These are phyloP conservation scores for Ciborinia camelliae DNA, from an alignment of 2,329 filamentous ascomycete genomes.

Conservation along the genomic window DNA sequence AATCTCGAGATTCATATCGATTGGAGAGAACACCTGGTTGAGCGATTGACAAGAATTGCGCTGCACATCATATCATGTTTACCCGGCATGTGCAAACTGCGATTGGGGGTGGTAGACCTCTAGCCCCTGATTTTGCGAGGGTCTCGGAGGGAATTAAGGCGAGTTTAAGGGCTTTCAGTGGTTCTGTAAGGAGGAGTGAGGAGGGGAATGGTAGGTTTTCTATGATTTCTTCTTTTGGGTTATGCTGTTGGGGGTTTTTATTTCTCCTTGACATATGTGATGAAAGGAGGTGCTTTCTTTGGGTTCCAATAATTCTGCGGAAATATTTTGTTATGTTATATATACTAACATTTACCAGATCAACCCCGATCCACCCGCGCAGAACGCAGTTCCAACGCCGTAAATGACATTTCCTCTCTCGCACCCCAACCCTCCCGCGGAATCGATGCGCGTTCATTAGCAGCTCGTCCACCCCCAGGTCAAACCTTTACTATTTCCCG, in stretches of 20 bases:
- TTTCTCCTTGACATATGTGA: too few relatives aligned
- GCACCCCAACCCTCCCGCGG: slow-evolving; percentile 29
- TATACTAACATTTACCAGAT: not conserved
- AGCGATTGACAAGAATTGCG: slow-evolving; percentile 1
- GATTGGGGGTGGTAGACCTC: slow-evolving; percentile 34
- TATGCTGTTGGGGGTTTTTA: not conserved
- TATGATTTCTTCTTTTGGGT: not conserved
- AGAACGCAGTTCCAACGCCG: slow-evolving; percentile 28
- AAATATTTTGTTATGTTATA: not conserved
- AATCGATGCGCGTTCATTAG: slow-evolving; percentile 37
- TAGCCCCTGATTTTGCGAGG: slow-evolving; percentile 30
- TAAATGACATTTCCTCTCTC: slow-evolving; percentile 33
- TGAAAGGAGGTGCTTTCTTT: not conserved
- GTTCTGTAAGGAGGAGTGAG: slow-evolving; percentile 30
- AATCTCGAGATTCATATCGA: not conserved
- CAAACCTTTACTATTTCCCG: slow-evolving; percentile 27
- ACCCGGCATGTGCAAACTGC: slow-evolving; percentile 39
- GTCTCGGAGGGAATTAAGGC: slow-evolving; percentile 37
- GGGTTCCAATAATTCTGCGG: fast-evolving
- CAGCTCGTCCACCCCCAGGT: slow-evolving; percentile 29
- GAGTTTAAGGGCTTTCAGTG: slow-evolving; percentile 36
- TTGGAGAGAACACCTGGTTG: not conserved
- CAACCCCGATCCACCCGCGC: slow-evolving; percentile 14
- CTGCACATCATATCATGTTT: slow-evolving; percentile 37
- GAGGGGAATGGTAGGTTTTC: slow-evolving; percentile 24